phyloP scores from a whole-genome alignment of 1,139 yeast species.

The Diutina neorugosa region DNA sequence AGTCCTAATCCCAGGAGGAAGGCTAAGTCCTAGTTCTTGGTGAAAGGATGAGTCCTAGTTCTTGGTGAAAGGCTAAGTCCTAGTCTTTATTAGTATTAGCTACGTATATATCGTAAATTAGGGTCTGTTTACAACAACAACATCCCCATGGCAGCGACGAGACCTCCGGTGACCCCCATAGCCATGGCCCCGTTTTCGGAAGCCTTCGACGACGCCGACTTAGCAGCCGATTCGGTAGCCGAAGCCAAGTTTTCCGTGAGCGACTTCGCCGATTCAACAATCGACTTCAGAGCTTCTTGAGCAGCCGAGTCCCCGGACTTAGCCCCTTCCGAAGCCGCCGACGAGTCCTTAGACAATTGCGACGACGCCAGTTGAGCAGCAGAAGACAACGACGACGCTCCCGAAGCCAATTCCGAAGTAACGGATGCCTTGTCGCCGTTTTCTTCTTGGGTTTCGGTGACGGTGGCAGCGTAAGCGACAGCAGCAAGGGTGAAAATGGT shows the following conservation, averaged over 20 bases:
- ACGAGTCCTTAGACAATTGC: conserved; percentile 3
- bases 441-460: neutral
- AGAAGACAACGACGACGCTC: neutral
- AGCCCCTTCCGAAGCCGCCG: conserved; percentile 1
- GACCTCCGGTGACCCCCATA: neutral
- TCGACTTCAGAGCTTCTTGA: conserved; percentile 5
- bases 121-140: conserved; percentile 14
- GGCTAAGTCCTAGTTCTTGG: too few species aligned
- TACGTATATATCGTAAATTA: too few species aligned
- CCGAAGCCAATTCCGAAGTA: neutral
- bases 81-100: too few species aligned
- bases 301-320: conserved; percentile 6
- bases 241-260: neutral
- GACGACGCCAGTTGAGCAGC: neutral
- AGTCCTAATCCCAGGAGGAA: too few species aligned
- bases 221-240: conserved; percentile 4
- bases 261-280: conserved; percentile 7
- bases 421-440: neutral
- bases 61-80: too few species aligned
- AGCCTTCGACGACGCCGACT: conserved; percentile 5
- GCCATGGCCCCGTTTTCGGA: conserved; percentile 2
- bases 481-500: neutral
- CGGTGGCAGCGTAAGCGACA: neutral
- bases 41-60: too few species aligned
- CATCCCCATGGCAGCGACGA: conserved; percentile 19